phyloP scores from a whole-genome alignment of 345 rosid genomes.

The Acer saccharum region DNA sequence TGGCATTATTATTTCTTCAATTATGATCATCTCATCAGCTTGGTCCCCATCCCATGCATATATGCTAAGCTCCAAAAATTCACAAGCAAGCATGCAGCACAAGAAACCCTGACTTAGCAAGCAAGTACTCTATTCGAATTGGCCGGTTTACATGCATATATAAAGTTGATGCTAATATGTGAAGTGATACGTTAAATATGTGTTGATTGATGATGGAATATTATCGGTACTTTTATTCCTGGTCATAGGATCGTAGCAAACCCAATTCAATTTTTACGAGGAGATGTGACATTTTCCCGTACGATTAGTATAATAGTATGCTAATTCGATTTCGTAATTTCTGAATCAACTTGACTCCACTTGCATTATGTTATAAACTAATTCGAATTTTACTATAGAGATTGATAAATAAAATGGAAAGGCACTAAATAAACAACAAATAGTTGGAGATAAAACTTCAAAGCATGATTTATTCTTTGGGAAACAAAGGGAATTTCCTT shows the following conservation, averaged over 20 bases:
- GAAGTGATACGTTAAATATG: background rate
- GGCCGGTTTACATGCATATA: no score
- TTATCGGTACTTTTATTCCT: no score
- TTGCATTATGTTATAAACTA: background rate
- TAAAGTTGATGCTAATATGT: no score
- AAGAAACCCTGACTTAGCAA: background rate
- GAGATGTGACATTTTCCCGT: no score
- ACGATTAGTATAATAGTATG: no score
- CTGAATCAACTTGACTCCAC: background rate
- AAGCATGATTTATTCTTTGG: background rate
- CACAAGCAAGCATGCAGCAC: background rate
- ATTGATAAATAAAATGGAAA: background rate
- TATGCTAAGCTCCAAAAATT: background rate
- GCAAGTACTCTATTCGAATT: background rate
- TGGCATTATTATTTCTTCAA: background rate
- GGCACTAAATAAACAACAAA: background rate
- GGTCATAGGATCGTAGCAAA: background rate
- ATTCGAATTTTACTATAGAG: background rate
- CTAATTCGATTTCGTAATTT: no score
- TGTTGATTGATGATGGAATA: no score
- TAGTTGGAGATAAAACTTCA: background rate
- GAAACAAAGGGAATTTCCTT: slow-evolving; percentile 26
- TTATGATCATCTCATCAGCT: background rate
- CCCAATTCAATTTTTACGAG: no score
- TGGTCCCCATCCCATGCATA: background rate